These are phyloP conservation scores for Nakaseomyces delphensis DNA, from an alignment of 1,139 yeast genomes.

Conservation along the genomic window DNA sequence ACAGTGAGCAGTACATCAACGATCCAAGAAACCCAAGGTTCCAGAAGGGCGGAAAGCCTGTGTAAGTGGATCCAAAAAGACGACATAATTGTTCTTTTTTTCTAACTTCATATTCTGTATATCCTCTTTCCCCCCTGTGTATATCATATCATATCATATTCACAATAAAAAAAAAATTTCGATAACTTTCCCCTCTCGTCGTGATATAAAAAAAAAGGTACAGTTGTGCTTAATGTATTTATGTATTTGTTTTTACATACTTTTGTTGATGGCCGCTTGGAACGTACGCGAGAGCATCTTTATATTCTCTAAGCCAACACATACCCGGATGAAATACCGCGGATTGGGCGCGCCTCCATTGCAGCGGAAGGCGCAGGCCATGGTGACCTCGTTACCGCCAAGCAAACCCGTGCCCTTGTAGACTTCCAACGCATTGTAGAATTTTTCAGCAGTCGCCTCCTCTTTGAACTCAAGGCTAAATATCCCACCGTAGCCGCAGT, in stretches of 20 bases:
- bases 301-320: constrained; percentile 65
- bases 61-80: no score
- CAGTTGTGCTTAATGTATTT: background rate
- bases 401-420: constrained; percentile 86
- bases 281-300: constrained; percentile 37
- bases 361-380: constrained; percentile 54
- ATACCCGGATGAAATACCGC: constrained; percentile 66
- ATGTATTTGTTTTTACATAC: background rate
- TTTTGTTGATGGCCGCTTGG: constrained; percentile 41
- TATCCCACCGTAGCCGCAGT: constrained; percentile 92
- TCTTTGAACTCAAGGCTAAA: constrained; percentile 67
- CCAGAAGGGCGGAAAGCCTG: constrained; percentile 44
- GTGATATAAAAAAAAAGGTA: no score
- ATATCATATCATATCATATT: no score
- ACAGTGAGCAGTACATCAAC: constrained; percentile 56
- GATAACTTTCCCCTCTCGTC: no score
- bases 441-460: constrained; percentile 56
- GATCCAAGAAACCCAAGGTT: constrained; percentile 77
- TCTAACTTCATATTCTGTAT: background rate
- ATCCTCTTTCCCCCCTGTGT: no score
- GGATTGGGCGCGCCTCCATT: no score
- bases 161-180: no score
- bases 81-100: background rate
- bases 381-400: constrained; percentile 72
- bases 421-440: constrained; percentile 78